Evolutionary conservation across 169 alveolate species (phyloP).

Genomic region (Cyclospora cayetanensis): DNA sequence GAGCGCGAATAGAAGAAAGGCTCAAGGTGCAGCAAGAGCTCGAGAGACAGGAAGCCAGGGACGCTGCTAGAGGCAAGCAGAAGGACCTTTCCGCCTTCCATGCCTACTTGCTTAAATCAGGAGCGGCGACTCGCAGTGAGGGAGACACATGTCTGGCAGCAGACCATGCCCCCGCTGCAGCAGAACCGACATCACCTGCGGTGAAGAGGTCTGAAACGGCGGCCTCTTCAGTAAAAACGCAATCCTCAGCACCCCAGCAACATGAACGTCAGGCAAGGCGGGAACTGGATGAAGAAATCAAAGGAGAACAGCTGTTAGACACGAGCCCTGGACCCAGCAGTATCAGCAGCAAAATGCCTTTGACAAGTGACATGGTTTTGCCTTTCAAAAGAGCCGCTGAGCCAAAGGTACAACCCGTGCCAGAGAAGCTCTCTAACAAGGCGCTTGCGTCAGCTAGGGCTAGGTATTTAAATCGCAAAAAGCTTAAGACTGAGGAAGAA

Average conservation of each 20-base stretch:
- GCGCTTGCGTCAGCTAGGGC: constrained; percentile 10
- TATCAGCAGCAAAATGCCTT: not conserved
- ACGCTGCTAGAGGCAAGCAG: constrained; percentile 1
- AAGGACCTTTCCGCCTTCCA: constrained; percentile 40
- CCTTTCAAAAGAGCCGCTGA: not conserved
- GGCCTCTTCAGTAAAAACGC: not conserved
- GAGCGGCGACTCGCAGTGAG: constrained; percentile 53
- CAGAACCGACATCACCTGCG: not conserved
- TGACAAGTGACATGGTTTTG: not conserved
- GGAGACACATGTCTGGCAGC: not conserved
- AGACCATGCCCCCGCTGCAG: not conserved
- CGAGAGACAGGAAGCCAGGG: constrained; percentile 41
- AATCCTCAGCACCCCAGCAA: not conserved
- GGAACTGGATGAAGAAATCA: not conserved
- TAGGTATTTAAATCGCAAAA: not conserved
- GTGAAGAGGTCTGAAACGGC: not conserved
- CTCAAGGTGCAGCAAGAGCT: constrained; percentile 10
- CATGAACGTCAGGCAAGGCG: constrained; percentile 8
- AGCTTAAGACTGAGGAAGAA: not conserved
- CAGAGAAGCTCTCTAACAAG: not conserved
- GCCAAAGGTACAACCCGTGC: not conserved
- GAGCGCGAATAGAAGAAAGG: constrained; percentile 39
- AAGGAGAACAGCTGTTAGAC: not conserved
- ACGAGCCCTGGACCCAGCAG: not conserved
- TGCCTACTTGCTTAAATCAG: constrained; percentile 46